These are phyloP conservation scores for Botrytis fabae DNA, from an alignment of 2,329 filamentous ascomycete species.

Conservation along the genomic window DNA sequence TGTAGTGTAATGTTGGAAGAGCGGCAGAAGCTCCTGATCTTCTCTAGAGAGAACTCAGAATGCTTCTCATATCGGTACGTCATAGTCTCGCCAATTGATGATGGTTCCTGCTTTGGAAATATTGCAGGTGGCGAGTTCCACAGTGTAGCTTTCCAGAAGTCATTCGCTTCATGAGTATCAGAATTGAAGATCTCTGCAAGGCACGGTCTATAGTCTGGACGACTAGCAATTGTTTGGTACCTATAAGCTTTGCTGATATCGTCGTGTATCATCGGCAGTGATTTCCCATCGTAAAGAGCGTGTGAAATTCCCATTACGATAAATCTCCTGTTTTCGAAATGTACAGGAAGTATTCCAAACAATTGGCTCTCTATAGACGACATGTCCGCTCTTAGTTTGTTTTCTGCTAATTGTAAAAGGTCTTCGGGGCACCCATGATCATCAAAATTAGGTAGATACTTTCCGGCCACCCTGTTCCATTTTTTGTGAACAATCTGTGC, in stretches of 20 bases:
- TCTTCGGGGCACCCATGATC: slow-evolving; percentile 31
- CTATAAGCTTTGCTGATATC: slow-evolving; percentile 68
- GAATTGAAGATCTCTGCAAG: slow-evolving; percentile 49
- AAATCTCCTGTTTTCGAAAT: slow-evolving; percentile 43
- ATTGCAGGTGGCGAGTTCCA: slow-evolving; percentile 48
- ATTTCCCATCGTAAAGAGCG: slow-evolving; percentile 88
- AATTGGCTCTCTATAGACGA: slow-evolving; percentile 41
- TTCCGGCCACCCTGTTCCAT: neutral
- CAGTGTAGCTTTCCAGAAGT: slow-evolving; percentile 74
- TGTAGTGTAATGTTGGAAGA: slow-evolving; percentile 70
- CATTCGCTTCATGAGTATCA: slow-evolving; percentile 47
- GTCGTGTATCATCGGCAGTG: slow-evolving; percentile 70
- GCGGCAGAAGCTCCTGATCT: slow-evolving; percentile 63
- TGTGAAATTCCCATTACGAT: slow-evolving; percentile 75
- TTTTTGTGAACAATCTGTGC: slow-evolving; percentile 53
- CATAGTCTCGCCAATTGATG: slow-evolving; percentile 12
- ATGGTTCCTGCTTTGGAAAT: slow-evolving; percentile 43
- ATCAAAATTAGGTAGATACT: neutral
- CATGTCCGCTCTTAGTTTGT: slow-evolving; percentile 40
- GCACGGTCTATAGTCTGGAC: slow-evolving; percentile 53
- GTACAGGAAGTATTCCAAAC: slow-evolving; percentile 51
- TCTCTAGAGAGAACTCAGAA: slow-evolving; percentile 46
- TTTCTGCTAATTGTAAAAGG: slow-evolving; percentile 46
- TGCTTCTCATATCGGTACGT: slow-evolving; percentile 48
- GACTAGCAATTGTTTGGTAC: slow-evolving; percentile 41